Evolutionary conservation across 139 green algal species (phyloP), one percentile per base, ranked within the genome.

Genomic region (Medakamo hakoo): DNA sequence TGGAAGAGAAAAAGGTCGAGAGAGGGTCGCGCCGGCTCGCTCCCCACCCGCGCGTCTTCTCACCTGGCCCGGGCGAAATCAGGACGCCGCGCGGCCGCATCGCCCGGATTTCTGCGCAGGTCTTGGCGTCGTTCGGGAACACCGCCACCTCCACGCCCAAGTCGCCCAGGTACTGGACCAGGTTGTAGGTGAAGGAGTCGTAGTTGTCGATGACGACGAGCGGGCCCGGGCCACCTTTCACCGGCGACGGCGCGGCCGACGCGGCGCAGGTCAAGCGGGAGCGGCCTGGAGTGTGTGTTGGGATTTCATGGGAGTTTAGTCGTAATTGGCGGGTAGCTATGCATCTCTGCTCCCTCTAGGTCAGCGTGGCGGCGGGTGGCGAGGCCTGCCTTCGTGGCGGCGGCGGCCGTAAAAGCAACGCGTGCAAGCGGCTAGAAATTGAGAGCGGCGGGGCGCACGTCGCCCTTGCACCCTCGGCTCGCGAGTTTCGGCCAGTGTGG

Each of bases 181-280:
- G 68, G 71, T 98, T 98, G 70, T 97, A 98, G 2, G 92, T 98
- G 71, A 98, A 98, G 64, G 78, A 91, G 66, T 98, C 92, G 69
- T 98, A 98, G 78, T 98, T 98, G 74, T 98, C 92, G 14, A 98
- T 79, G 0, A 98, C 78, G 0, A 98, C 79, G 0, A 98, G 82
- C 0, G 82, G 81, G 0, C 82, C 83, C 30, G 75, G 28, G 29
- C 27, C 22, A 31, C 56, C 52, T 14, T 40, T 28, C 1, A n/a
- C 18, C 30, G 19, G 2, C 14, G 22, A 25, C 25, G 21, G 25
- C 2, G 56, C 21, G 21, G 56, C 18, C 16, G 48, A 16, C 18
- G 48, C 48, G 48, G 48, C 18, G 18, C 48, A n/a, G 48, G 18
- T 19, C 16, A 56, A n/a, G 48, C 19, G 18, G 16, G 48, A n/a